phyloP scores from a whole-genome alignment of 2,329 filamentous ascomycete species.

The Blastomyces emzantsi region DNA sequence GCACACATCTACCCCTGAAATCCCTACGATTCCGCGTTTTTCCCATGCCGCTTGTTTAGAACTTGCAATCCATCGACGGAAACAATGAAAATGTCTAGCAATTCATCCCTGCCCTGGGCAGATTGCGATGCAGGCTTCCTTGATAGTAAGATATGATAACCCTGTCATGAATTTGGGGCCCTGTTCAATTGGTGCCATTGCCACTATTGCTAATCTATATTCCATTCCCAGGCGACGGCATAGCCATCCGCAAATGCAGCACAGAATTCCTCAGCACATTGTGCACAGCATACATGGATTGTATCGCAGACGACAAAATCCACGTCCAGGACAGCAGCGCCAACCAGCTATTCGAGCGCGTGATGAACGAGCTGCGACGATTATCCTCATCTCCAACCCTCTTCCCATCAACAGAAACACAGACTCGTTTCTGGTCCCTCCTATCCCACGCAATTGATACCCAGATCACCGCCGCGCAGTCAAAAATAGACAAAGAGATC shows the following conservation, averaged over 20 bases:
- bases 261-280: constrained; percentile 10
- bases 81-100: neutral
- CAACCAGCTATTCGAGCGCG: neutral
- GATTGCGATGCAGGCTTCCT: constrained; percentile 9
- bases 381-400: constrained; percentile 9
- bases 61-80: neutral
- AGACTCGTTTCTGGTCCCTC: constrained; percentile 5
- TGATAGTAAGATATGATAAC: constrained; percentile 5
- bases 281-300: constrained; percentile 9
- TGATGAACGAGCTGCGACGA: constrained; percentile 7
- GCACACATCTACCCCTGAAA: neutral
- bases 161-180: neutral
- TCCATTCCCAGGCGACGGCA: neutral
- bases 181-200: neutral
- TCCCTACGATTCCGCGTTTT: neutral
- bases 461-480: neutral
- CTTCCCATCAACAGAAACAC: constrained; percentile 8
- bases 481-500: neutral
- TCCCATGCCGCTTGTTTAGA: neutral
- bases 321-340: neutral
- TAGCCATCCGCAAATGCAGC: constrained; percentile 12
- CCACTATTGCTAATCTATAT: neutral
- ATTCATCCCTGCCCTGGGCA: constrained; percentile 9
- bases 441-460: neutral
- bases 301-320: neutral